These are phyloP conservation scores for Crithidia thermophila DNA, from an alignment of 208 protist genomes.

Conservation along the genomic window DNA sequence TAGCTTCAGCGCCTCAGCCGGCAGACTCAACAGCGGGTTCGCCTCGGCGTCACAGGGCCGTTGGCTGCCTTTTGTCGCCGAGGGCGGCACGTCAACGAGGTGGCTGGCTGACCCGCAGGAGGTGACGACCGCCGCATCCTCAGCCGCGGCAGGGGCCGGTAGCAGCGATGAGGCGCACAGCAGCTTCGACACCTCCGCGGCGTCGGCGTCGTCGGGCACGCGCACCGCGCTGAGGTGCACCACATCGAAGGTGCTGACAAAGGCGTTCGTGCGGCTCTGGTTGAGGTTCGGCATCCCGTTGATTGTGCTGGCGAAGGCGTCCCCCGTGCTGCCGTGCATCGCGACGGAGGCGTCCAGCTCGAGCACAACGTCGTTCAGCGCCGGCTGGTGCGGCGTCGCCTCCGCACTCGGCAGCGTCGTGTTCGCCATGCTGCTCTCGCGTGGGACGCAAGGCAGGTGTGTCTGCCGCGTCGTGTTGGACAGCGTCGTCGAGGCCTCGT, in stretches of 20 bases:
- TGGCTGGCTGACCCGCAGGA: not conserved
- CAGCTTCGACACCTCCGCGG: not conserved
- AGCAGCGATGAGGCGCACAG: not conserved
- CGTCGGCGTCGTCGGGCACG: not conserved
- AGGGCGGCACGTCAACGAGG: not conserved
- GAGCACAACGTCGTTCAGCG: conserved; percentile 1
- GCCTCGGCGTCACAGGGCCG: not conserved
- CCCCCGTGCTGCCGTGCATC: not conserved
- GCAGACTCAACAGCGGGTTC: conserved; percentile 5
- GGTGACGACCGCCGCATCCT: not conserved
- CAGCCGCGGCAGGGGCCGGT: not conserved
- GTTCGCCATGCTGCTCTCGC: not conserved
- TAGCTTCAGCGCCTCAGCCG: not conserved
- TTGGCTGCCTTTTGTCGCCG: not conserved
- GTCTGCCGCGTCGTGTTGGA: conserved; percentile 3
- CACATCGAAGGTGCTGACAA: conserved; percentile 10
- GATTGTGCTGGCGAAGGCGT: not conserved
- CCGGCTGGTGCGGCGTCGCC: conserved; percentile 1
- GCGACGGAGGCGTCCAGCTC: not conserved
- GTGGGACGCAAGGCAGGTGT: conserved; percentile 3
- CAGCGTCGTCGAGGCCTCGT: conserved; percentile 4
- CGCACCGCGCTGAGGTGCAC: conserved; percentile 5
- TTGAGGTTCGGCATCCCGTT: not conserved
- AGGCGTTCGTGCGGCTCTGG: conserved; percentile 4
- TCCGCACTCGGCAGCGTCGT: conserved; percentile 3